Percentiles rank a stretch among this genome's conserved stretches.
Conservation (phyloP, 257 asterid genomes). For the Voacanga thouarsii region DNA sequence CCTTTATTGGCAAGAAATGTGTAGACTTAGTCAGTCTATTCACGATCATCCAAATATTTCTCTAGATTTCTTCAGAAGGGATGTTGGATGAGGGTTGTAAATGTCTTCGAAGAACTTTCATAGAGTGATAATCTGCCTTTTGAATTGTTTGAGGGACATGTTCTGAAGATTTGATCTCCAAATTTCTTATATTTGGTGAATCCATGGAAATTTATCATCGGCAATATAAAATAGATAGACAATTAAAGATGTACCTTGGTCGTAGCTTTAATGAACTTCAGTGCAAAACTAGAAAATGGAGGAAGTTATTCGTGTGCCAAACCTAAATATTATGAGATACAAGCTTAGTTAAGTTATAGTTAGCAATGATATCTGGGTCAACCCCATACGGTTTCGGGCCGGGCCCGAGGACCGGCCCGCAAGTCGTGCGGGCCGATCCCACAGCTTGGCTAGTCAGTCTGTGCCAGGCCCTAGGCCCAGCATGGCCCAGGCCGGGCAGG, state of each 20-base stretch:
- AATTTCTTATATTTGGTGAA: slow-evolving; percentile 6
- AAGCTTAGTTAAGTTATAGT: neutral
- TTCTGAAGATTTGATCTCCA: slow-evolving; percentile 22
- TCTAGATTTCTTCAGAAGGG: neutral
- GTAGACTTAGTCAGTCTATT: too few relatives aligned
- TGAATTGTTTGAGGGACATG: slow-evolving; percentile 18
- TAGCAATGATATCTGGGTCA: too few relatives aligned
- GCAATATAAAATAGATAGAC: neutral
- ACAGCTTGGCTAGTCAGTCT: too few relatives aligned
- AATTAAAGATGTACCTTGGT: neutral
- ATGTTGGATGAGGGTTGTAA: neutral
- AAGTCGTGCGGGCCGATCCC: too few relatives aligned
- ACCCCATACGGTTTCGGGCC: too few relatives aligned
- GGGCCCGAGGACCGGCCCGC: too few relatives aligned
- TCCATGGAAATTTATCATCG: slow-evolving; percentile 47
- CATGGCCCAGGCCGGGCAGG: too few relatives aligned
- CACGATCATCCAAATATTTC: too few relatives aligned
- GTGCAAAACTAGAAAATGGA: neutral
- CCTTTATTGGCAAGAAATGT: too few relatives aligned
- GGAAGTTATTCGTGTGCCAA: neutral
- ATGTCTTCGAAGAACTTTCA: neutral
- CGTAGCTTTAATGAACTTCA: neutral
- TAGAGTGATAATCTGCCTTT: slow-evolving; percentile 13
- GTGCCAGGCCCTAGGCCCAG: too few relatives aligned
- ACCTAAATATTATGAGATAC: neutral